These are phyloP conservation scores for Tilletia setariae DNA, from an alignment of 1,284 basidiomycete species.

Conservation along the genomic window DNA sequence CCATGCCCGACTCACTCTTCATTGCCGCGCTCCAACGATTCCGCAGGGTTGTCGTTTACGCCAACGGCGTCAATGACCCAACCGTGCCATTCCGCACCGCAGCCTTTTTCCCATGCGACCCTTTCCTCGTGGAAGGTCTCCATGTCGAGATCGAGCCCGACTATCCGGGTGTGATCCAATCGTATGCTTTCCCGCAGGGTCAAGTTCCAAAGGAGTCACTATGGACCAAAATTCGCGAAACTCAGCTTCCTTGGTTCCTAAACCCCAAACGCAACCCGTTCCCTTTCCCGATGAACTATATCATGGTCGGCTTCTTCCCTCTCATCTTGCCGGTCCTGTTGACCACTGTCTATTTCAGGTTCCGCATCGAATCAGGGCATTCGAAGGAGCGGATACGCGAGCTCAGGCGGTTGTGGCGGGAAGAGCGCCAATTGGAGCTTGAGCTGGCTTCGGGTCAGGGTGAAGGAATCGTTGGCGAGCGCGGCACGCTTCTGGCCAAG, in stretches of 20 bases:
- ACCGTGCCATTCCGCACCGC: constrained; percentile 47
- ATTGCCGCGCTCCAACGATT: constrained; percentile 72
- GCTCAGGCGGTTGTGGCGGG: not conserved
- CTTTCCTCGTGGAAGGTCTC: constrained; percentile 22
- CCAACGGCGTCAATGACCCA: constrained; percentile 63
- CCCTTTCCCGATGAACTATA: constrained; percentile 39
- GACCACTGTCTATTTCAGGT: constrained; percentile 26
- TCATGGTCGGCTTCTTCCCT: constrained; percentile 30
- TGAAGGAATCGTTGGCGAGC: not conserved
- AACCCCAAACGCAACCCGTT: constrained; percentile 36
- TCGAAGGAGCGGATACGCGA: constrained; percentile 12
- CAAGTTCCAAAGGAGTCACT: not conserved
- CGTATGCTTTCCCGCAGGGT: constrained; percentile 10
- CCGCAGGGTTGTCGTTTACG: constrained; percentile 71
- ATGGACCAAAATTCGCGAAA: constrained; percentile 10
- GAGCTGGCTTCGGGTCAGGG: not conserved
- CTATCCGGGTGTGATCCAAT: constrained; percentile 21
- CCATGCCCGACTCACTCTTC: constrained; percentile 66
- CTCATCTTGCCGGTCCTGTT: constrained; percentile 34
- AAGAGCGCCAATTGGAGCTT: not conserved
- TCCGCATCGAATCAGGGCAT: constrained; percentile 9
- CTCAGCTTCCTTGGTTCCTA: constrained; percentile 35
- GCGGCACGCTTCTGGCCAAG: not conserved
- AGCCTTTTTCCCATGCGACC: constrained; percentile 30
- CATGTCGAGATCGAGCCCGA: constrained; percentile 22